A percentile compares a stretch with the other conserved stretches of the same genome.
These are phyloP conservation scores for Solanum sejunctum DNA, from an alignment of 257 asterid species.

Conservation along the genomic window DNA sequence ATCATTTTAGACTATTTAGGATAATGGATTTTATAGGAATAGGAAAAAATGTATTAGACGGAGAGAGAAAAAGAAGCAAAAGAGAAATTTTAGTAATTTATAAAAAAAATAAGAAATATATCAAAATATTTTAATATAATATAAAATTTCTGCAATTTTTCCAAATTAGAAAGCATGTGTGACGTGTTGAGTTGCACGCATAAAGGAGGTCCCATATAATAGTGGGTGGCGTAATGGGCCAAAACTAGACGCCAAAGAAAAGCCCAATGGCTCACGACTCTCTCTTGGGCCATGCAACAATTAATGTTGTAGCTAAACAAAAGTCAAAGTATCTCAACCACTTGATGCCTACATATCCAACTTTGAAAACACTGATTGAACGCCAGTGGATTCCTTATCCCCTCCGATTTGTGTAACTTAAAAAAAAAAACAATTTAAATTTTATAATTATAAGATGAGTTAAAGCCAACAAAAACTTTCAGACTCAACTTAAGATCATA, in stretches of 20 bases:
- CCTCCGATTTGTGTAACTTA: background rate
- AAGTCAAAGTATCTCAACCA: background rate
- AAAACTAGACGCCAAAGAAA: background rate
- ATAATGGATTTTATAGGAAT: no score
- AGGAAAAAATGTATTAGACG: no score
- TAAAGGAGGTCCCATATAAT: background rate
- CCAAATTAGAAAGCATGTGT: background rate
- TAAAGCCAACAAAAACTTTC: no score
- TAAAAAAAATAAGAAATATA: no score
- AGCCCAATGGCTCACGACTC: background rate
- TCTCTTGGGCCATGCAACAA: background rate
- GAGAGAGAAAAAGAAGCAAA: no score
- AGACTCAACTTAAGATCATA: background rate
- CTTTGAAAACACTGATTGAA: background rate
- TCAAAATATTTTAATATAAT: no score
- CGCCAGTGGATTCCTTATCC: background rate
- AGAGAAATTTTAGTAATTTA: no score
- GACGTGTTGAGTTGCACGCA: background rate
- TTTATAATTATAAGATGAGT: no score
- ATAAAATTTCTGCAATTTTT: no score
- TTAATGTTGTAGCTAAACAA: background rate
- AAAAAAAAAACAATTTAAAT: no score
- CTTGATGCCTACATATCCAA: background rate
- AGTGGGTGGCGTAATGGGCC: background rate
- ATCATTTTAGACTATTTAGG: no score